These are phyloP conservation scores for Ceratocystis cubensis DNA, from an alignment of 2,329 filamentous ascomycete genomes.

Conservation along the genomic window DNA sequence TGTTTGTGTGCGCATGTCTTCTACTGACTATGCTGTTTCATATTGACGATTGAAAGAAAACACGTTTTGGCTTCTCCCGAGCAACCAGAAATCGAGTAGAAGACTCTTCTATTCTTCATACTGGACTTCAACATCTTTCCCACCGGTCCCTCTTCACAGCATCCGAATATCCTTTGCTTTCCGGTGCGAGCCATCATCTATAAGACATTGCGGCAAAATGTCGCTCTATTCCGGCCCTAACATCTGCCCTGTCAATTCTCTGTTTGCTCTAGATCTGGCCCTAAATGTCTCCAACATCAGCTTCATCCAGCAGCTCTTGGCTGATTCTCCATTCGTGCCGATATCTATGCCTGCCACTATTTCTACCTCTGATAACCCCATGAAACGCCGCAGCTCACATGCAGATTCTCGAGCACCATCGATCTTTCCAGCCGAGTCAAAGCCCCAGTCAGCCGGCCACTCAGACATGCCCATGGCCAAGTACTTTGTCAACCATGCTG, in stretches of 20 bases:
- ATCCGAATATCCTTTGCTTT: background rate
- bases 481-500: background rate
- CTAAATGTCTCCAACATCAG: conserved; percentile 6
- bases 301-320: background rate
- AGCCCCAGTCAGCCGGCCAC: background rate
- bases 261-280: conserved; percentile 2
- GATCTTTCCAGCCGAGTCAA: background rate
- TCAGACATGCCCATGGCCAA: background rate
- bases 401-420: background rate
- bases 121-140: background rate
- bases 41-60: background rate
- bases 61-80: background rate
- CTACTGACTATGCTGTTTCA: background rate
- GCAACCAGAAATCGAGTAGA: background rate
- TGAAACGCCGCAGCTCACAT: background rate
- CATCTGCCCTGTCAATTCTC: background rate
- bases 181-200: background rate
- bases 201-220: background rate
- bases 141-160: background rate
- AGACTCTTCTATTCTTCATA: background rate
- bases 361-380: background rate
- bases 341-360: too few relatives aligned
- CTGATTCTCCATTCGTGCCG: background rate
- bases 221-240: background rate
- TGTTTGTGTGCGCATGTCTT: background rate